These are phyloP conservation scores for Neopestalotiopsis sp. DNA, from an alignment of 2,329 filamentous ascomycete genomes.

Conservation along the genomic window DNA sequence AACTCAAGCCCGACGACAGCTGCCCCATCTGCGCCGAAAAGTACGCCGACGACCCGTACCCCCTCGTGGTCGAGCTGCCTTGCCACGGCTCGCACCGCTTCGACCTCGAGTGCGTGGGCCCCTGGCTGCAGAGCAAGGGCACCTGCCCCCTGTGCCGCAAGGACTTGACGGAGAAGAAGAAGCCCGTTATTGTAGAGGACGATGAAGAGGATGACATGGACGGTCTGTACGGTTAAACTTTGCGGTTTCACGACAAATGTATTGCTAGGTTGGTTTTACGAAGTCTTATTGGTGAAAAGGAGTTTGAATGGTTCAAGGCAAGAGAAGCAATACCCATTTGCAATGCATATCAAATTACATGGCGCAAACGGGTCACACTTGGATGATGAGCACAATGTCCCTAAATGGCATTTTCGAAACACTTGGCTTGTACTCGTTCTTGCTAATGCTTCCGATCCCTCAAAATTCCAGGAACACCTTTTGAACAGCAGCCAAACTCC, in stretches of 20 bases:
- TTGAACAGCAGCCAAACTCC: slow-evolving; percentile 18
- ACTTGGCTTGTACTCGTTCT: not conserved
- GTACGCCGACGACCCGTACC: slow-evolving; percentile 66
- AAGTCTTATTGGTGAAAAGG: not conserved
- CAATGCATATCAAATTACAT: not conserved
- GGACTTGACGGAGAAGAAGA: slow-evolving; percentile 62
- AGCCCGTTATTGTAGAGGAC: slow-evolving; percentile 49
- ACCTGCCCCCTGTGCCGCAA: slow-evolving; percentile 68
- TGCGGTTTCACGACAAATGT: not conserved
- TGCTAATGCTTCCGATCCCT: not conserved
- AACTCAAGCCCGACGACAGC: slow-evolving; percentile 53
- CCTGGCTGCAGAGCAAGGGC: slow-evolving; percentile 68
- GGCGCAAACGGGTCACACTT: not conserved
- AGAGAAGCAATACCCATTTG: slow-evolving; percentile 22
- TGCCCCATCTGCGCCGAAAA: slow-evolving; percentile 69
- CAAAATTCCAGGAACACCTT: not conserved
- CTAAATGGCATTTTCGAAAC: not conserved
- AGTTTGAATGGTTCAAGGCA: not conserved
- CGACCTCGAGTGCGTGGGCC: slow-evolving; percentile 71
- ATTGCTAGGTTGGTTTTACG: too few species aligned
- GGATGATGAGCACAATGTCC: not conserved
- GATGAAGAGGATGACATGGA: slow-evolving; percentile 60
- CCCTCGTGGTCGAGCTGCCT: slow-evolving; percentile 67
- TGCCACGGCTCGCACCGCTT: slow-evolving; percentile 61
- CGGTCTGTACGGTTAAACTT: slow-evolving; percentile 48